These are phyloP conservation scores for Citrus mangshanensis DNA, from an alignment of 345 rosid genomes.

Conservation along the genomic window DNA sequence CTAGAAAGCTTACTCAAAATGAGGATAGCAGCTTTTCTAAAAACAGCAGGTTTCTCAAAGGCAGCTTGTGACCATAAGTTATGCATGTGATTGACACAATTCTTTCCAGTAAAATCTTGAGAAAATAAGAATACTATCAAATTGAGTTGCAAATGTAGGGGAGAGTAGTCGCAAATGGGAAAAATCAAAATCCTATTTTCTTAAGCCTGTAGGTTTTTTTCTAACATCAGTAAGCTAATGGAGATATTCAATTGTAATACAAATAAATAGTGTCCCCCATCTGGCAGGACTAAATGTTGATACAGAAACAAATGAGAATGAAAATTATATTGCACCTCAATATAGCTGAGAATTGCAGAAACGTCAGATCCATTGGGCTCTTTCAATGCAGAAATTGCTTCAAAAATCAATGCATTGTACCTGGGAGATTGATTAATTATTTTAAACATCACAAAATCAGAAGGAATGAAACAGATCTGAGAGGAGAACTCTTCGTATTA, in stretches of 20 bases:
- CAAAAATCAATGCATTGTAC: conserved; percentile 68
- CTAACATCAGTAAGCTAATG: neutral
- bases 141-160: neutral
- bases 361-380: conserved; percentile 65
- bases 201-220: neutral
- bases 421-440: conserved; percentile 28
- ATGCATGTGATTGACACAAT: neutral
- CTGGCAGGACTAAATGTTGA: neutral
- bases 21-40: neutral
- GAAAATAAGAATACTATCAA: conserved; percentile 1
- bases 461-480: neutral
- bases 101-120: neutral
- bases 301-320: neutral
- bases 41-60: neutral
- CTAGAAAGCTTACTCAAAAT: neutral
- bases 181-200: neutral
- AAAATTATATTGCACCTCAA: conserved; percentile 45
- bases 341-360: conserved; percentile 54
- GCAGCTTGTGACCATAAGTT: neutral
- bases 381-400: conserved; percentile 63
- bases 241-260: neutral
- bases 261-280: conserved; percentile 6
- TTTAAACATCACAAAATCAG: neutral
- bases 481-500: neutral
- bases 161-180: neutral